A percentile compares a stretch with the other conserved stretches of the same genome.
Evolutionary conservation across 78 protist species (phyloP).

Genomic region (Polysphondylium violaceum): DNA sequence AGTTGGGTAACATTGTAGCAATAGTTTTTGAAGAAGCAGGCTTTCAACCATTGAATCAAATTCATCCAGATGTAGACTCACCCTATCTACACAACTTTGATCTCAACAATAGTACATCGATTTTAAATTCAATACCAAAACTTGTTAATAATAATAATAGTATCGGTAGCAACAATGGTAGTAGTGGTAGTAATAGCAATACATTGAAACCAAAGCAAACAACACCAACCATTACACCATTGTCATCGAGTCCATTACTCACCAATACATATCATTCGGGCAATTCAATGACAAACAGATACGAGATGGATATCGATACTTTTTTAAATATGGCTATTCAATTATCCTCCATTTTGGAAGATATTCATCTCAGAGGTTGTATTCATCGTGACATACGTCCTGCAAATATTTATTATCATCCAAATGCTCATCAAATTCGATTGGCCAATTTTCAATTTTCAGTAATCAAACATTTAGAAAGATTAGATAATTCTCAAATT

Average conservation of each 20-base stretch:
- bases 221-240: slow-evolving; percentile 36
- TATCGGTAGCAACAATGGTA: background rate
- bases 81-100: background rate
- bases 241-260: slow-evolving; percentile 42
- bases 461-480: slow-evolving; percentile 10
- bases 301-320: slow-evolving; percentile 42
- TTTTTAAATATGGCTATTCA: slow-evolving; percentile 55
- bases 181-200: background rate
- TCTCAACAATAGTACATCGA: background rate
- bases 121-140: background rate
- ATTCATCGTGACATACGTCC: slow-evolving; percentile 67
- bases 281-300: too few relatives aligned
- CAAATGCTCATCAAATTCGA: slow-evolving; percentile 1
- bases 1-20: slow-evolving; percentile 46
- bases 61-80: background rate
- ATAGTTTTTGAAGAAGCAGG: slow-evolving; percentile 44
- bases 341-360: slow-evolving; percentile 30
- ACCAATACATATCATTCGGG: too few relatives aligned
- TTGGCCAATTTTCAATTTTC: slow-evolving; percentile 67
- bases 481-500: background rate
- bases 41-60: slow-evolving; percentile 29
- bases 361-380: slow-evolving; percentile 53
- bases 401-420: slow-evolving; percentile 29
- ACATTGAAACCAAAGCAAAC: background rate
- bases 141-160: background rate